These are phyloP conservation scores for Teratosphaeria pseudoeucalypti DNA, from an alignment of 2,329 filamentous ascomycete genomes.

Conservation along the genomic window DNA sequence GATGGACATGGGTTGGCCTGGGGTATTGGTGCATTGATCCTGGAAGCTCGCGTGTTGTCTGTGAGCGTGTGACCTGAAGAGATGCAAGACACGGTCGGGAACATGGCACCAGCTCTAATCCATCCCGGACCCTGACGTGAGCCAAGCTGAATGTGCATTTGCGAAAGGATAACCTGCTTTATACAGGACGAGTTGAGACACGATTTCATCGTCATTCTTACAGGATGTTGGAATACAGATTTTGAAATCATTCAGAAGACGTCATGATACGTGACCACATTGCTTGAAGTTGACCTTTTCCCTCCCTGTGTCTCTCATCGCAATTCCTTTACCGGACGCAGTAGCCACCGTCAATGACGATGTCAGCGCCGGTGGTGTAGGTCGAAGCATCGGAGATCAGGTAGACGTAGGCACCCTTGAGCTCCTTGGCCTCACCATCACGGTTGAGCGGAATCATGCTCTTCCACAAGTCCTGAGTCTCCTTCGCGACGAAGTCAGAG, in stretches of 20 bases:
- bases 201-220: neutral
- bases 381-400: conserved; percentile 42
- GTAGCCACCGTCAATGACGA: conserved; percentile 43
- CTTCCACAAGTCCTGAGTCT: conserved; percentile 48
- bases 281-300: neutral
- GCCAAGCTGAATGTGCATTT: too few species aligned
- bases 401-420: conserved; percentile 51
- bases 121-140: too few species aligned
- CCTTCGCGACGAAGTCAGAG: conserved; percentile 52
- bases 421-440: conserved; percentile 53
- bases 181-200: neutral
- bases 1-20: too few species aligned
- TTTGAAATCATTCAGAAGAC: neutral
- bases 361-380: conserved; percentile 42
- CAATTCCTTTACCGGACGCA: conserved; percentile 21
- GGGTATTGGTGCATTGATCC: too few species aligned
- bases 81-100: too few species aligned
- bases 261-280: neutral
- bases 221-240: neutral
- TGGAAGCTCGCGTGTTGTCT: too few species aligned
- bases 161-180: too few species aligned
- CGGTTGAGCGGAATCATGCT: conserved; percentile 51
- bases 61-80: too few species aligned
- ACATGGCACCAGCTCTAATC: too few species aligned
- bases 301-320: neutral